Base-by-base conservation (phyloP, 192 early-diverging fungal genomes). In the Coemansia brasiliensis region DNA sequence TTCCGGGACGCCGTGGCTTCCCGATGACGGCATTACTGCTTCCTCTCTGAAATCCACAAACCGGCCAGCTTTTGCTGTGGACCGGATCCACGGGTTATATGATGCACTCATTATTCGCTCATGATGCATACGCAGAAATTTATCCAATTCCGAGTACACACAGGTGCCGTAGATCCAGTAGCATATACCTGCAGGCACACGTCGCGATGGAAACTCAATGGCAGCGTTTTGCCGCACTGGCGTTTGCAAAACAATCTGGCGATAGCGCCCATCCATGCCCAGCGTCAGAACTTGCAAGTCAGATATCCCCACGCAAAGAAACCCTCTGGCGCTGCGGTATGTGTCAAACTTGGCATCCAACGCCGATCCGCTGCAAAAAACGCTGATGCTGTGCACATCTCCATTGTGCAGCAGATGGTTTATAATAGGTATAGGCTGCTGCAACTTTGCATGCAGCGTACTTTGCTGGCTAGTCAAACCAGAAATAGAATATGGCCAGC, bases 351-450 rank as follows among this genome's bases (percentile, higher is more conserved):
- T 24, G 46, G n/a, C 15, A 22, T 18, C 39, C 32, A 16, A n/a
- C 25, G 24, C 12, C 10, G n/a, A 39, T 1, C 41, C 32, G 40
- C 32, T 29, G 55, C 42, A 29, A 24, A 18, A 25, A 13, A 35
- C 42, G 39, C 39, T n/a, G 24, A 55, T 41, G 40, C n/a, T 15
- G 37, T 29, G 52, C n/a, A 37, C 17, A 7, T 61, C 67, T 0
- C 9, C 10, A 10, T 32, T 25, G 55, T 76, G 73, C 7, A 57
- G 42, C 39, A 48, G 32, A 39, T 66, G 63, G 56, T 58, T 66
- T 21, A 49, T 20, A 12, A 65, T 41, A 1, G 74, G 68, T 0
- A 45, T 50, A 10, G 39, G 24, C 38, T 64, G 43, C 32, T 29
- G 27, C 27, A 1, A 10, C 32, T 2, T 35, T 5, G 10, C 32